A percentile compares a stretch with the other conserved stretches of the same genome.
Evolutionary conservation across 306 rosid species (phyloP).

Genomic region (Erythrophleum fordii): DNA sequence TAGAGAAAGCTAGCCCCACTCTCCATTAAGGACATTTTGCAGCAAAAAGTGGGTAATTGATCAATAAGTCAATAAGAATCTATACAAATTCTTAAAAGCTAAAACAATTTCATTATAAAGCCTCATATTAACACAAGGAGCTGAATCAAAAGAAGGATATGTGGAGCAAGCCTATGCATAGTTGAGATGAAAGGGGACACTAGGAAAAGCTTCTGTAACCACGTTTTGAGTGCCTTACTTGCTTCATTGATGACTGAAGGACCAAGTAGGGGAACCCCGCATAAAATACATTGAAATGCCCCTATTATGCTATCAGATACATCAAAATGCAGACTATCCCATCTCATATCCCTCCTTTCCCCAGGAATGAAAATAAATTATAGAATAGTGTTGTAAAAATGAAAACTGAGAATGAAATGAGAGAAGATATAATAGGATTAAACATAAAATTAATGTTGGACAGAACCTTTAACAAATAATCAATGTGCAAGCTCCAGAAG

Average conservation of each 20-base stretch:
- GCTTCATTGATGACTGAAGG: not conserved
- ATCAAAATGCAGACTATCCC: not conserved
- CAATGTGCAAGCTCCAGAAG: conserved; percentile 11
- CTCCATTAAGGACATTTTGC: not conserved
- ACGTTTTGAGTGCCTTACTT: not conserved
- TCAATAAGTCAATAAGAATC: not conserved
- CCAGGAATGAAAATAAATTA: not conserved
- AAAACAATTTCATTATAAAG: not conserved
- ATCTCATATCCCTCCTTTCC: not conserved
- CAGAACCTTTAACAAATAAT: conserved; percentile 14
- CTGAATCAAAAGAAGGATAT: not conserved
- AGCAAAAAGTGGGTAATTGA: not conserved
- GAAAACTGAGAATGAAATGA: conserved; percentile 17
- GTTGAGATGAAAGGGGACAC: not conserved
- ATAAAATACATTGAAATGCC: not conserved
- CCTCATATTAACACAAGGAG: not conserved
- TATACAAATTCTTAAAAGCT: not conserved
- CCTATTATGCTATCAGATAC: not conserved
- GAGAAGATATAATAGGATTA: conserved; percentile 11
- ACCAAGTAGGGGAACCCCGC: not conserved
- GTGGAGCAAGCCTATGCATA: not conserved
- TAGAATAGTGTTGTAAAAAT: conserved; percentile 6
- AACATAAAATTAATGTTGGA: not conserved
- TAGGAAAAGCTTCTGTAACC: not conserved
- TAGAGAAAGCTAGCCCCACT: conserved; percentile 20